These are phyloP conservation scores for Aspergillus intermedius DNA, from an alignment of 2,329 filamentous ascomycete species.

Conservation along the genomic window DNA sequence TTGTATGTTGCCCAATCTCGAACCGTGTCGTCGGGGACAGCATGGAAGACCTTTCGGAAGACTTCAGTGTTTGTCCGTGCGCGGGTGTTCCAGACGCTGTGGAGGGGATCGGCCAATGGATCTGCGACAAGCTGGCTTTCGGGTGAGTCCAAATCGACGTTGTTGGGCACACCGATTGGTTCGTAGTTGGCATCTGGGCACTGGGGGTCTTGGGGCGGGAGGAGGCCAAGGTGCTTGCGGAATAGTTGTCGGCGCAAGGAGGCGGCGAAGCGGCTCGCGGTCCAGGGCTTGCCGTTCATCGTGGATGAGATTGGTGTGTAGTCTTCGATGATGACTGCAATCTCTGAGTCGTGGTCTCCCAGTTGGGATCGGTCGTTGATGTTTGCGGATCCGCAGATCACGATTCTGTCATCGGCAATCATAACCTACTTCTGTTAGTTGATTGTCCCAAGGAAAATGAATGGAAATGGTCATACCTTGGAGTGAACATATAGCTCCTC, in stretches of 20 bases:
- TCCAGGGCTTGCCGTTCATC: slow-evolving; percentile 73
- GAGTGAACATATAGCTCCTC: slow-evolving; percentile 58
- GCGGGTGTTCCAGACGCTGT: slow-evolving; percentile 51
- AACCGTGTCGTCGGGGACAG: slow-evolving; percentile 54
- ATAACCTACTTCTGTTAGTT: slow-evolving; percentile 43
- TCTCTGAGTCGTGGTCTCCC: slow-evolving; percentile 83
- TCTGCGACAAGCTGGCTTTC: slow-evolving; percentile 50
- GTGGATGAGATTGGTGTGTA: slow-evolving; percentile 60
- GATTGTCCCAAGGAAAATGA: not conserved
- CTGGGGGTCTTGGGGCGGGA: slow-evolving; percentile 66
- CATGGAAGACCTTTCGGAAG: slow-evolving; percentile 57
- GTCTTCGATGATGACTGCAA: slow-evolving; percentile 86
- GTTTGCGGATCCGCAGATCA: slow-evolving; percentile 81
- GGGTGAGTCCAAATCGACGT: slow-evolving; percentile 47
- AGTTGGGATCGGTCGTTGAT: slow-evolving; percentile 86
- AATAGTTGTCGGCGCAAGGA: slow-evolving; percentile 76
- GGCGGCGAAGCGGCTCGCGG: slow-evolving; percentile 73
- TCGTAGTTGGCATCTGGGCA: slow-evolving; percentile 51
- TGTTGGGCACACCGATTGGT: slow-evolving; percentile 51
- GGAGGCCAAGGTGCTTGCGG: slow-evolving; percentile 81
- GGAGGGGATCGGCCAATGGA: slow-evolving; percentile 52
- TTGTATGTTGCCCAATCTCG: slow-evolving; percentile 57
- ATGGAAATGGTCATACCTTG: slow-evolving; percentile 33
- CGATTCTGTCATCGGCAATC: slow-evolving; percentile 79
- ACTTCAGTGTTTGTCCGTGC: slow-evolving; percentile 55